phyloP scores from a whole-genome alignment of 768 basidiomycete genomes.

The Cubamyces lactineus region DNA sequence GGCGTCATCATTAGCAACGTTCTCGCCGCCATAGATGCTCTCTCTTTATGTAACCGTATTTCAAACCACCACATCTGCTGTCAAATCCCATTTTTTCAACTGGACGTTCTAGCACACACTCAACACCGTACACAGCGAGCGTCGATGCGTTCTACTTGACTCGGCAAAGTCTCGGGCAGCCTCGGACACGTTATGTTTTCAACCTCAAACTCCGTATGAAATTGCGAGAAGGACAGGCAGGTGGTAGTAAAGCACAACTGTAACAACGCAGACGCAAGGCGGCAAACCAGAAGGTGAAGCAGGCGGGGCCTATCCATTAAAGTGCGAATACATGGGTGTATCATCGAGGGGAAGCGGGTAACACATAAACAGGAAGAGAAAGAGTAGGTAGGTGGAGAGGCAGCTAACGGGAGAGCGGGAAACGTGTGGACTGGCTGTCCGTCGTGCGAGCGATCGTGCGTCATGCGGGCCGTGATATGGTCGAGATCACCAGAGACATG shows the following conservation, averaged over 20 bases:
- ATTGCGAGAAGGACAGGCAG: conserved; percentile 23
- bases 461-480: conserved; percentile 37
- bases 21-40: neutral
- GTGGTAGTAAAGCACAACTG: conserved; percentile 18
- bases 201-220: conserved; percentile 14
- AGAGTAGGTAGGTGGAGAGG: conserved; percentile 20
- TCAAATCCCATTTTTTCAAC: neutral
- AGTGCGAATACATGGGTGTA: conserved; percentile 36
- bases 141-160: neutral
- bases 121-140: neutral
- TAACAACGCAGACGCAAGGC: conserved; percentile 17
- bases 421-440: conserved; percentile 36
- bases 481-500: conserved; percentile 31
- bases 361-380: conserved; percentile 22
- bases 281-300: conserved; percentile 16
- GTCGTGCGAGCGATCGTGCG: conserved; percentile 37
- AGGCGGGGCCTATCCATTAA: conserved; percentile 33
- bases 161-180: neutral
- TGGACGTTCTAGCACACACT: neutral
- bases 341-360: conserved; percentile 31
- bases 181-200: neutral
- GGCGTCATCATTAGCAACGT: conserved; percentile 33
- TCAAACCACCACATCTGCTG: conserved; percentile 7
- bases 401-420: conserved; percentile 17
- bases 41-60: conserved; percentile 15